These are phyloP conservation scores for Populus hybrid DNA, from an alignment of 441 rosid species.

Conservation along the genomic window DNA sequence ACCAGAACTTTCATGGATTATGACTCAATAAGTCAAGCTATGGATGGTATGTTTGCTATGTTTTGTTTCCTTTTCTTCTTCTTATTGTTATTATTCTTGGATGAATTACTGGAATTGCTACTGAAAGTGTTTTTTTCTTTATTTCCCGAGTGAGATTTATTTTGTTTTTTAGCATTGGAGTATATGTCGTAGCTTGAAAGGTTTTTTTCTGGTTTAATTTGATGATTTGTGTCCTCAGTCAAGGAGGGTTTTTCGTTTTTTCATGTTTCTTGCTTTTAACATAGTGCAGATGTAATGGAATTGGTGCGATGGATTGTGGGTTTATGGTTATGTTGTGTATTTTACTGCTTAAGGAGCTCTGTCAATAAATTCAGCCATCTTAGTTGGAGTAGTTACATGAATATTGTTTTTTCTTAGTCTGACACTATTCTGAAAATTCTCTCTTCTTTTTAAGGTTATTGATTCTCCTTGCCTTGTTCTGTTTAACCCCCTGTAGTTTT, in stretches of 20 bases:
- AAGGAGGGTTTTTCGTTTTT: not conserved
- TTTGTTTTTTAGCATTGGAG: not conserved
- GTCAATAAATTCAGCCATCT: not conserved
- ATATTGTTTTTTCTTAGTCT: not conserved
- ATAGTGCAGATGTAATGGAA: not conserved
- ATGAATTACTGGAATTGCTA: not conserved
- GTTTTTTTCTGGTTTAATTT: not conserved
- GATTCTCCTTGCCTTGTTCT: not conserved
- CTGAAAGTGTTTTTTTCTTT: not conserved
- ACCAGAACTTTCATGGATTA: conserved; percentile 95
- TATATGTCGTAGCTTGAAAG: not conserved
- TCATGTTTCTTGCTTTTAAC: not conserved
- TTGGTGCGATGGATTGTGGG: not conserved
- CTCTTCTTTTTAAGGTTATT: no score
- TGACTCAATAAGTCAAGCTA: conserved; percentile 81
- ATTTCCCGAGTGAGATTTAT: not conserved
- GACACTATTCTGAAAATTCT: not conserved
- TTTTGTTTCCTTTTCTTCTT: not conserved
- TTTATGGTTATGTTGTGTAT: not conserved
- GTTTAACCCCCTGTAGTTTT: not conserved
- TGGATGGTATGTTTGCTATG: conserved; percentile 64
- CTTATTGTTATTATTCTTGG: not conserved
- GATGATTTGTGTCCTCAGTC: not conserved
- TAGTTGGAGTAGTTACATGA: not conserved
- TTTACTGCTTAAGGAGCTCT: not conserved